phyloP scores from a whole-genome alignment of 306 rosid species.

The Inga leiocalycina region DNA sequence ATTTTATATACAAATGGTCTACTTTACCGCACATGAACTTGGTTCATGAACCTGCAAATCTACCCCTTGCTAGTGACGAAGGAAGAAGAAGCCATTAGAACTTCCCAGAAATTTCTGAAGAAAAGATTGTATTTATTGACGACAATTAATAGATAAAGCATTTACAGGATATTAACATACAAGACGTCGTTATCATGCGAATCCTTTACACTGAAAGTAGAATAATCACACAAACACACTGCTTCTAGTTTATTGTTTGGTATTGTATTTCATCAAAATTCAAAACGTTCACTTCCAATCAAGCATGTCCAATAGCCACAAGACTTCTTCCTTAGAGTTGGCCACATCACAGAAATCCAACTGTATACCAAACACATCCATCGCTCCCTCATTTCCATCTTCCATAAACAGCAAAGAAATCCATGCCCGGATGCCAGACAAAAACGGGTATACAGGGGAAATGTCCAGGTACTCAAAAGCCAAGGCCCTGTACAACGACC shows the following conservation, averaged over 20 bases:
- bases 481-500: conserved; percentile 72
- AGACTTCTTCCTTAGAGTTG: conserved; percentile 82
- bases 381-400: conserved; percentile 57
- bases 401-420: conserved; percentile 90
- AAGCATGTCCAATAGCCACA: conserved; percentile 91
- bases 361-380: conserved; percentile 88
- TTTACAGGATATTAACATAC: conserved; percentile 24
- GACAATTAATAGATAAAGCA: conserved; percentile 12
- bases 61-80: too few species aligned
- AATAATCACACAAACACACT: conserved; percentile 23
- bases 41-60: not conserved
- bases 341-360: conserved; percentile 97
- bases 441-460: conserved; percentile 72
- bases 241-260: conserved; percentile 5
- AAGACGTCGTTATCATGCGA: conserved; percentile 10
- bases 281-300: conserved; percentile 80
- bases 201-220: conserved; percentile 13
- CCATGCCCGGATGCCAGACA: conserved; percentile 86
- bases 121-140: conserved; percentile 9
- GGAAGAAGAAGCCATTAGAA: not conserved
- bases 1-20: not conserved
- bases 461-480: conserved; percentile 89
- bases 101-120: not conserved
- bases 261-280: conserved; percentile 21
- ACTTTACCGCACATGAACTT: not conserved